Conservation (phyloP, 2,329 filamentous ascomycete genomes). For the Aspergillus aculeatinus region DNA sequence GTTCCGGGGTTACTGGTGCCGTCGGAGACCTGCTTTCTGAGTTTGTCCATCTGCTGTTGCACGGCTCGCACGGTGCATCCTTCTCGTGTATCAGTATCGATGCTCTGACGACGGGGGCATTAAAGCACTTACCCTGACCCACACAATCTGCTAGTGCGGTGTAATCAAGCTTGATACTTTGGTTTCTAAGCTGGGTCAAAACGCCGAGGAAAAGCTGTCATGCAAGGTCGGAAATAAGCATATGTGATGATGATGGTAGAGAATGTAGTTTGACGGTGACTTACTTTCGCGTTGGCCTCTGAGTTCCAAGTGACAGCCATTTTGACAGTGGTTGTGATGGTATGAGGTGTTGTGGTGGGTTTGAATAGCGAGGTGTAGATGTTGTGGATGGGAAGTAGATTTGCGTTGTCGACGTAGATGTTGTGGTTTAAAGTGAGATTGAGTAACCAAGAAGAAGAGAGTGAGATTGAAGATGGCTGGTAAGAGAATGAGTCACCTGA, state of each 20-base stretch:
- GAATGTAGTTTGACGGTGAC: background rate
- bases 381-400: too few relatives aligned
- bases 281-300: constrained; percentile 14
- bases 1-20: background rate
- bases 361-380: too few relatives aligned
- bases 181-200: constrained; percentile 6
- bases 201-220: constrained; percentile 15
- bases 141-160: constrained; percentile 6
- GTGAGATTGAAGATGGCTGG: too few relatives aligned
- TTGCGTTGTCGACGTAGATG: too few relatives aligned
- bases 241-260: background rate
- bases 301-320: constrained; percentile 11
- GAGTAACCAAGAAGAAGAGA: too few relatives aligned
- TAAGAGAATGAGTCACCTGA: too few relatives aligned
- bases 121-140: constrained; percentile 10
- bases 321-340: background rate
- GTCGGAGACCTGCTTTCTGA: background rate
- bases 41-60: constrained; percentile 6
- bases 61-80: constrained; percentile 11
- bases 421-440: too few relatives aligned
- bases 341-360: too few relatives aligned
- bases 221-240: background rate
- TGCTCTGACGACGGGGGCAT: too few relatives aligned
- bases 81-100: background rate
- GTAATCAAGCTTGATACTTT: constrained; percentile 14